Conservation (phyloP, 164 flowering plant genomes). For the Vitis rotundifolia region DNA sequence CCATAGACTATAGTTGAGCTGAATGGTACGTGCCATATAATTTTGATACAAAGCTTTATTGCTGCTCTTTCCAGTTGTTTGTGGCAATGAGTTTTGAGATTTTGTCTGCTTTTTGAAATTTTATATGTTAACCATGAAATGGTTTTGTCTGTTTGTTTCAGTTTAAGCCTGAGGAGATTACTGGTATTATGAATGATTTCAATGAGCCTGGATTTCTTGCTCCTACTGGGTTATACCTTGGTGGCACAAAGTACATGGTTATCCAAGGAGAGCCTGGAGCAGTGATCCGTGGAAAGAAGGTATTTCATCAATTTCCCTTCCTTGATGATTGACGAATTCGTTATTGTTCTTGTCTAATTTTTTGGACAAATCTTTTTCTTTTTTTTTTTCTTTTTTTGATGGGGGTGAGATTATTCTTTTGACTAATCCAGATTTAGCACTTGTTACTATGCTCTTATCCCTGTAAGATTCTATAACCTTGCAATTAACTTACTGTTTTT, state of each 20-base stretch:
- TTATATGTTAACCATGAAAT: neutral
- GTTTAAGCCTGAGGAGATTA: conserved; percentile 51
- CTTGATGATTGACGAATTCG: neutral
- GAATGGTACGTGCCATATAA: no score
- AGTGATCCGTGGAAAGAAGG: conserved; percentile 73
- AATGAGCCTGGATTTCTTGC: conserved; percentile 63
- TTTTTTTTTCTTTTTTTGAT: no score
- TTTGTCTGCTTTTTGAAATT: neutral
- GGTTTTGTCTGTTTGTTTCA: conserved; percentile 13
- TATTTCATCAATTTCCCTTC: neutral
- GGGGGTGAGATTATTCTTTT: no score
- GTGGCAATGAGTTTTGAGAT: neutral
- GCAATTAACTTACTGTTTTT: no score
- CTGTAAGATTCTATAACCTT: no score
- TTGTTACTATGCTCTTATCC: no score
- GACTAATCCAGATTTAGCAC: no score
- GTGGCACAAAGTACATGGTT: conserved; percentile 59
- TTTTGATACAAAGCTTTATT: no score
- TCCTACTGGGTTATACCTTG: conserved; percentile 56
- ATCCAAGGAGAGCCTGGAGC: conserved; percentile 64
- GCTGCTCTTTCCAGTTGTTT: no score
- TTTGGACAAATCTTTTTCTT: no score
- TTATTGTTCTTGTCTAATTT: neutral
- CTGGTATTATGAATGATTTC: conserved; percentile 48
- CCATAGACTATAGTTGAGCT: no score